Evolutionary conservation across 768 basidiomycete genomes (phyloP).

Genomic region (Kwoniella botswanensis): DNA sequence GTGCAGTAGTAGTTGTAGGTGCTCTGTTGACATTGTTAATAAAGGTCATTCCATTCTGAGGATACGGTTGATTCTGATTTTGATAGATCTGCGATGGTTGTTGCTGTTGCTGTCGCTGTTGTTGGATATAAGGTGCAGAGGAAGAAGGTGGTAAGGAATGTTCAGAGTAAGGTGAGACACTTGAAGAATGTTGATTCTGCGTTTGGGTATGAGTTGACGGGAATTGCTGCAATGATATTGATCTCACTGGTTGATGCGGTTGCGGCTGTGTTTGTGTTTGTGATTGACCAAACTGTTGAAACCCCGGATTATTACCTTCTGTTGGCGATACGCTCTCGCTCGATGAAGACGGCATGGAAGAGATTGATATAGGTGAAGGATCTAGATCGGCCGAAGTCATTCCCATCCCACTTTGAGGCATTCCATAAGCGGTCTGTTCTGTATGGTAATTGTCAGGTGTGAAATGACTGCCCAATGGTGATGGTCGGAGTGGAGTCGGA

Average conservation of each 20-base stretch:
- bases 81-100: neutral
- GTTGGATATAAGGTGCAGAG: neutral
- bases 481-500: slow-evolving; percentile 23
- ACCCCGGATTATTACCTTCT: slow-evolving; percentile 1
- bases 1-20: neutral
- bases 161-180: slow-evolving; percentile 23
- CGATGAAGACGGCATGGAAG: slow-evolving; percentile 10
- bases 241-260: slow-evolving; percentile 15
- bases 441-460: slow-evolving; percentile 15
- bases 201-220: neutral
- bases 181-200: neutral
- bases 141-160: slow-evolving; percentile 9
- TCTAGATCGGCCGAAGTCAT: neutral
- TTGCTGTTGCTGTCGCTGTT: neutral
- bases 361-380: slow-evolving; percentile 18
- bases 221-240: slow-evolving; percentile 13
- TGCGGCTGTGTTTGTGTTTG: neutral
- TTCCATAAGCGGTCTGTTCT: neutral
- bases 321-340: slow-evolving; percentile 17
- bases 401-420: neutral
- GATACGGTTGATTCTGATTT: neutral
- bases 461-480: slow-evolving; percentile 25
- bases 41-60: neutral
- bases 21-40: neutral
- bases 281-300: neutral